Conservation (phyloP, 2,329 filamentous ascomycete species). For the Monosporascus ibericus region DNA sequence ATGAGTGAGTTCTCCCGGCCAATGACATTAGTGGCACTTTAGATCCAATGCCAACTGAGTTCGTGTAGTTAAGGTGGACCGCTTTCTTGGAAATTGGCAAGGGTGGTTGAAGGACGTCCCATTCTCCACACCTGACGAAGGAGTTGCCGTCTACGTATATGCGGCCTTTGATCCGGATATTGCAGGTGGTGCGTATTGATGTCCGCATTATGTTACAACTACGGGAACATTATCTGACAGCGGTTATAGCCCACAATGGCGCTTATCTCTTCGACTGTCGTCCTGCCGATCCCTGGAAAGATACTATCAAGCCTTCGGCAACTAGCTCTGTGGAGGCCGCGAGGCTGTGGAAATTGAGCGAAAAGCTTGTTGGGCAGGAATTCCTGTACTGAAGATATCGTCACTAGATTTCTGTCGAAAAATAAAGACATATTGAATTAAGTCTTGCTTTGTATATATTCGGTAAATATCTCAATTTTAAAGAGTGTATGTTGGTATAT, state of each 20-base stretch:
- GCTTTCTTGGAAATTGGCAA: slow-evolving; percentile 11
- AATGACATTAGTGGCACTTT: neutral
- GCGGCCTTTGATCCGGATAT: slow-evolving; percentile 25
- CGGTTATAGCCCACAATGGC: slow-evolving; percentile 17
- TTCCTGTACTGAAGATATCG: slow-evolving; percentile 17
- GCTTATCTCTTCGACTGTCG: slow-evolving; percentile 23
- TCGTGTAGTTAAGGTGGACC: too few species aligned
- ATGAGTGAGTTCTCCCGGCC: neutral
- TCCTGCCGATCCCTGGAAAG: slow-evolving; percentile 16
- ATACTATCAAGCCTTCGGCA: slow-evolving; percentile 23
- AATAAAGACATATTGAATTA: too few species aligned
- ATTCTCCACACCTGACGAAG: slow-evolving; percentile 23
- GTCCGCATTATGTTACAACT: neutral
- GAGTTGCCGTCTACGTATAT: slow-evolving; percentile 23
- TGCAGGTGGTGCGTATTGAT: neutral
- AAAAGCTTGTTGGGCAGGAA: slow-evolving; percentile 26
- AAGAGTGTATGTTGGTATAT: too few species aligned
- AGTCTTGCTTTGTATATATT: too few species aligned
- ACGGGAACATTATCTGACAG: neutral
- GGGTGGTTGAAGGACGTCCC: slow-evolving; percentile 14
- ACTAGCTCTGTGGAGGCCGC: slow-evolving; percentile 22
- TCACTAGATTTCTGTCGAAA: too few species aligned
- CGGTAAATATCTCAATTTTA: too few species aligned
- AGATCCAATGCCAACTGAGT: too few species aligned
- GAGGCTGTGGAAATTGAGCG: slow-evolving; percentile 27